These are phyloP conservation scores for Kluyveromyces lactis DNA, from an alignment of 805 yeast genomes.

Conservation along the genomic window DNA sequence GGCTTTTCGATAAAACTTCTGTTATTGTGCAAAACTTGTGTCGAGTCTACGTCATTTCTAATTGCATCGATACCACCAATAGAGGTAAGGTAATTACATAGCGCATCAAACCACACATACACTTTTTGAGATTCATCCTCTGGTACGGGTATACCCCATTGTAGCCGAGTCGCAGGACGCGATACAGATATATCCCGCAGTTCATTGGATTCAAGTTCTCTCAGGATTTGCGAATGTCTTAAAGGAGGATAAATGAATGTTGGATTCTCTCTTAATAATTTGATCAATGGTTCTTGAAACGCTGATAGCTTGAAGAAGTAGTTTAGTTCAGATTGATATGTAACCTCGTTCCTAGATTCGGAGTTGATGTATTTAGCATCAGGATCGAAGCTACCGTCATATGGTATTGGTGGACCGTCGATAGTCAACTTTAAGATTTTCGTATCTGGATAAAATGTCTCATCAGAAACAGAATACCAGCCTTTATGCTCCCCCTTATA, in stretches of 20 bases:
- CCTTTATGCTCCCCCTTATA: slow-evolving; percentile 83
- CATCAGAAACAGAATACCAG: slow-evolving; percentile 94
- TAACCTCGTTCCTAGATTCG: slow-evolving; percentile 73
- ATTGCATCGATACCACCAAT: slow-evolving; percentile 44
- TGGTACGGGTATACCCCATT: slow-evolving; percentile 92
- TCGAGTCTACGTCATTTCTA: slow-evolving; percentile 13
- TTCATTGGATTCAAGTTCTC: slow-evolving; percentile 42
- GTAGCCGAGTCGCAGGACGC: slow-evolving; percentile 65
- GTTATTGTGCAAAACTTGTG: slow-evolving; percentile 12
- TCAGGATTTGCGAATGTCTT: slow-evolving; percentile 45
- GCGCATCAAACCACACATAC: slow-evolving; percentile 96
- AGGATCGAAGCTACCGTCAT: slow-evolving; percentile 17
- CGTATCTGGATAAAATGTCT: slow-evolving; percentile 81
- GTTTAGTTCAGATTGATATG: slow-evolving; percentile 69
- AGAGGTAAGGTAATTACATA: slow-evolving; percentile 74
- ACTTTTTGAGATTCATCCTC: slow-evolving; percentile 66
- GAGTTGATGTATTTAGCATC: slow-evolving; percentile 28
- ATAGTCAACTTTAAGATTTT: slow-evolving; percentile 43
- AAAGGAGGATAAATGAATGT: slow-evolving; percentile 58
- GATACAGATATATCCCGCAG: slow-evolving; percentile 78
- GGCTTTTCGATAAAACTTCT: slow-evolving; percentile 4
- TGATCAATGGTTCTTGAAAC: slow-evolving; percentile 49
- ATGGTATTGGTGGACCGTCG: slow-evolving; percentile 33
- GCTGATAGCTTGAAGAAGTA: slow-evolving; percentile 71
- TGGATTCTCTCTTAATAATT: slow-evolving; percentile 37